Conservation (phyloP, 176 grass and related monocot genomes). For the Tillandsia fasciculata region DNA sequence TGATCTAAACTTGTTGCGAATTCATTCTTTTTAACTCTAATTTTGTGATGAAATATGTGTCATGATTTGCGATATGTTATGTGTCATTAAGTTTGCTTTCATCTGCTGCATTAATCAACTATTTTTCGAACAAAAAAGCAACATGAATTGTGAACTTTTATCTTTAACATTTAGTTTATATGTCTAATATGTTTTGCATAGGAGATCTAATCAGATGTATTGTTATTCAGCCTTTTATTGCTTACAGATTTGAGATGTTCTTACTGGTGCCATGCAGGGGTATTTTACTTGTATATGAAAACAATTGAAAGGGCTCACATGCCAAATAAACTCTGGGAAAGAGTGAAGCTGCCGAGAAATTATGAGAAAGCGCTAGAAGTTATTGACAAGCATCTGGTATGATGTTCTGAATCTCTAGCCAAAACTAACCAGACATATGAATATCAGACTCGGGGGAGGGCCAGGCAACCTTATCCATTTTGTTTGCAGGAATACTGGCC, state of each 20-base stretch:
- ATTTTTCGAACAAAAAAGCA: too few relatives aligned
- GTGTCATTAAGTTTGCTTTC: too few relatives aligned
- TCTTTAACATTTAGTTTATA: too few relatives aligned
- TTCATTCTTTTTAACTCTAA: too few relatives aligned
- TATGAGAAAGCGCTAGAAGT: conserved; percentile 83
- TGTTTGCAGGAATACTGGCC: conserved; percentile 82
- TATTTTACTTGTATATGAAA: conserved; percentile 98
- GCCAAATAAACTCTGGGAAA: conserved; percentile 92
- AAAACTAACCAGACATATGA: neutral
- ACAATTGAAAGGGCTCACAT: conserved; percentile 93
- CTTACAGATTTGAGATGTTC: neutral
- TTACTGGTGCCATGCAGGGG: conserved; percentile 29
- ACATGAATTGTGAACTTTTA: too few relatives aligned
- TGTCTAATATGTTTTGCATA: too few relatives aligned
- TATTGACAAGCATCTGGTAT: conserved; percentile 80
- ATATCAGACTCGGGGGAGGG: too few relatives aligned
- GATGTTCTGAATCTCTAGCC: conserved; percentile 10
- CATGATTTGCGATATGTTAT: too few relatives aligned
- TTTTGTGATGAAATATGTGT: too few relatives aligned
- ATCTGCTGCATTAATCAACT: too few relatives aligned
- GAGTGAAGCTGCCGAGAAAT: conserved; percentile 78
- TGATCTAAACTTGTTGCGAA: too few relatives aligned
- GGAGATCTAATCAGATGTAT: neutral
- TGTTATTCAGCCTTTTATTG: neutral
- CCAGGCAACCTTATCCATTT: neutral